Base-by-base conservation (phyloP, 306 rosid species). In the Prosopis cineraria region DNA sequence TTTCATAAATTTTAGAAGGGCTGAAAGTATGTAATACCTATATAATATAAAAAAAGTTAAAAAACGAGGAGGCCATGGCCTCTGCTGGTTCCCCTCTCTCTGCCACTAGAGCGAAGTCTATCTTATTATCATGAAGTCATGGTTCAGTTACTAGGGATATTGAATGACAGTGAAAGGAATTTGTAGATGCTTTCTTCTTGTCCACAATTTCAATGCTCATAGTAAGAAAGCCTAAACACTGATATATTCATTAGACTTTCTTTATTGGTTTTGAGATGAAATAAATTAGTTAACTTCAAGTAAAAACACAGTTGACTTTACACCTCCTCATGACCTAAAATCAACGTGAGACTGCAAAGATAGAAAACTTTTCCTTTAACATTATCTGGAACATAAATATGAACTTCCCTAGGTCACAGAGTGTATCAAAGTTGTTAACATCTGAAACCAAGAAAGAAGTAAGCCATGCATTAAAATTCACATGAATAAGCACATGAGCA, bases 341-440 rank as follows among this genome's bases (percentile, higher is more conserved):
- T 53, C 55, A 9, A 52, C 7, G 27, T 20, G 29, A n/a, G 29
- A 20, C 29, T 20, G 27, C 3, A 52, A 20, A 60, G 67, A 73
- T 6, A 43, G 48, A 20, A 1, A 40, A 29, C 9, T 66, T 76
- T 16, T 25, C 40, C 37, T 60, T 17, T 60, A 17, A n/a, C 34
- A 53, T 30, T 40, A 17, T 29, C 14, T 41, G 47, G 55, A 17
- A 37, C 30, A 52, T 13, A 24, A 50, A 72, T n/a, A 60, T 10
- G 50, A 77, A 65, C 41, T 70, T 63, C 89, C 92, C 93, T 39
- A 91, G 92, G 84, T 86, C 90, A 36, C 7, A 50, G 91, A 85
- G 24, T 60, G 88, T 64, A 68, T 81, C 83, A 78, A 89, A 86
- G 29, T 81, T 80, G 9, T 88, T 85, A 50, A 85, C 89, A 76